Evolutionary conservation across 345 rosid species (phyloP), one percentile per base, ranked within the genome.

Genomic region (Salix suchowensis): DNA sequence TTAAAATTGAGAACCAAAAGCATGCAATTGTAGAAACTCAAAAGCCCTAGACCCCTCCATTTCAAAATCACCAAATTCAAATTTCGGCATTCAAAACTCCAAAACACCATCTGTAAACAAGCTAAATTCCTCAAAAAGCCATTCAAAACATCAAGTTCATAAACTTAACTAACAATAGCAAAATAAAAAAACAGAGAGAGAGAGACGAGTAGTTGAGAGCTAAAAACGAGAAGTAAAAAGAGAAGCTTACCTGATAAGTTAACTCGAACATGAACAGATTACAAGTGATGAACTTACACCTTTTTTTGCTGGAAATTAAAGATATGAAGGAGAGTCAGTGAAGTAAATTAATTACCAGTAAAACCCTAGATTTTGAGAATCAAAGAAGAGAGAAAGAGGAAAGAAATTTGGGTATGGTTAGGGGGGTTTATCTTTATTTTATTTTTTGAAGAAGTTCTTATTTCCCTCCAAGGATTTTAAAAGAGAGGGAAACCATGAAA

Each of bases 391-490:
- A 2, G 15, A 44, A 13, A 44, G 48, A 44, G 48, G 32, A 30
- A 39, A 30, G 37, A 61, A 48, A 14, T 52, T 54, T 12, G 23
- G 37, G 23, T 76, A 34, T 65, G 65, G 6, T 64, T 65, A 71
- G 48, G 7, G 52, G 67, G 28, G 4, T 23, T 44, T 24, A 23
- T 71, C 55, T 18, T 16, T 32, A 72, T 34, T 72, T 72, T 61
- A 67, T 39, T 37, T 67, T 74, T 55, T 21, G 76, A 66, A 71
- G 54, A 48, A 26, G 44, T 44, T 68, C 18, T 70, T 46, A 23
- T 77, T 85, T 83, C 86, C 88, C 86, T 81, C 86, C 84, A 79
- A 78, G 66, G 73, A 76, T 42, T 79, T 71, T 55, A 69, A 81
- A 76, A 81, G 81, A 81, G 86, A 76, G 86, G 88, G 86, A 81